These are phyloP conservation scores for Neurospora africana DNA, from an alignment of 495 filamentous ascomycete genomes.

Conservation along the genomic window DNA sequence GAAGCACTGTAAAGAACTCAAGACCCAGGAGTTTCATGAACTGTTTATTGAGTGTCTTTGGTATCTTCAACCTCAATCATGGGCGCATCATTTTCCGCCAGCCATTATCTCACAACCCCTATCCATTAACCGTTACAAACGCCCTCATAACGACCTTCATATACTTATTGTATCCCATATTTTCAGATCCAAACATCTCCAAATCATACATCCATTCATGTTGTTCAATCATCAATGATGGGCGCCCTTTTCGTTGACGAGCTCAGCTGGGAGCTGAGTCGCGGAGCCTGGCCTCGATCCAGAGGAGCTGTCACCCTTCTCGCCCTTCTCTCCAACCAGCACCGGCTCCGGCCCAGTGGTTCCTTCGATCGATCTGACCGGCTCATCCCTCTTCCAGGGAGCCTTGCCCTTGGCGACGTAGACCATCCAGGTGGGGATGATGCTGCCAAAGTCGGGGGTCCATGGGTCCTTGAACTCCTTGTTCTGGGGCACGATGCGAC, in stretches of 20 bases:
- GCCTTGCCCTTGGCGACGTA: conserved; percentile 51
- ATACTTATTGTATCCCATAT: not conserved
- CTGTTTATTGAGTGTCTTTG: not conserved
- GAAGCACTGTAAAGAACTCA: not conserved
- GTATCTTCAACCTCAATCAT: not conserved
- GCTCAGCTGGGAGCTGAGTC: not conserved
- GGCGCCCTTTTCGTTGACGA: not conserved
- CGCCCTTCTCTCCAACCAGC: not conserved
- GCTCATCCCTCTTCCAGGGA: not conserved
- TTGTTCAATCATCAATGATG: not conserved
- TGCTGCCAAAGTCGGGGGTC: conserved; percentile 59
- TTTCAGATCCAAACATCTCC: not conserved
- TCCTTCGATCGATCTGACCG: not conserved
- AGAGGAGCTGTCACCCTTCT: not conserved
- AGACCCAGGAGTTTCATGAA: not conserved
- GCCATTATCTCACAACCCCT: not conserved
- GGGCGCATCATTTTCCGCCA: not conserved
- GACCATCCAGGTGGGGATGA: conserved; percentile 59
- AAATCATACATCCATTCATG: not conserved
- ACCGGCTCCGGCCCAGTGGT: not conserved
- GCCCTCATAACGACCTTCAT: not conserved
- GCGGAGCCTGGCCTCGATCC: not conserved
- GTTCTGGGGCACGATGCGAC: conserved; percentile 60
- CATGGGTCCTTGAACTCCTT: conserved; percentile 64
- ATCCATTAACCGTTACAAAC: not conserved